Evolutionary conservation across 1,284 basidiomycete genomes (phyloP), one percentile per base, ranked within the genome.

Genomic region (Cryptococcus depauperatus): DNA sequence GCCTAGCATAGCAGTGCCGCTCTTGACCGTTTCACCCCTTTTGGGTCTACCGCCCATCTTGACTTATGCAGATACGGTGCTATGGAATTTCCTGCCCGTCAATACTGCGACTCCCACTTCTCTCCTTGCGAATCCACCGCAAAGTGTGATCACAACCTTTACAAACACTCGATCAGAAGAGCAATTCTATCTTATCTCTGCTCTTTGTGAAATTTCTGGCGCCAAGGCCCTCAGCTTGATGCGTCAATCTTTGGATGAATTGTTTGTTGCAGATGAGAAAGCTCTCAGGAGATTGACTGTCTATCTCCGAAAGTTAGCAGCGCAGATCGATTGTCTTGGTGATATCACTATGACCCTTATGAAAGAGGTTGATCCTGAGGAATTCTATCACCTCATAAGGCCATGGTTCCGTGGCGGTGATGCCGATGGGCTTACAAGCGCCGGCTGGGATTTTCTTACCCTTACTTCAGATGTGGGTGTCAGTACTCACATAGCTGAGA

Each of bases 321-420:
- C 54, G 5, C 79, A 85, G 52, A 82, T 95, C 50, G 76, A 79
- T 41, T 77, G 80, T 6, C 74, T 93, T 30, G 75, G 75, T 6
- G 58, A 78, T 35, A 58, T 86, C 47, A 75, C 92, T 14, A 70
- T 81, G 16, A 73, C 75, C 37, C 79, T 95, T 29, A 78, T 81
- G 47, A 75, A 80, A 6, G 82, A 79, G 5, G 88, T 88, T 64
- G 79, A 84, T 51, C 88, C 90, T 0, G 75, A 78, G 7, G 74
- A 81, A 26, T 97, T 95, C 59, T 96, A 90, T 68, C 78, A 84
- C 66, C 73, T 79, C 29, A 82, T 97, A 50, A 77, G 92, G 11
- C 92, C 91, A 0, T 97, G 92, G 91, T 89, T 97, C 73, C 77
- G 81, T 21, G 92, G 91, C 4, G 79, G 80, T 26, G 86, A 91